These are phyloP conservation scores for Talaromyces sp. DNA, from an alignment of 2,329 filamentous ascomycete genomes.

Conservation along the genomic window DNA sequence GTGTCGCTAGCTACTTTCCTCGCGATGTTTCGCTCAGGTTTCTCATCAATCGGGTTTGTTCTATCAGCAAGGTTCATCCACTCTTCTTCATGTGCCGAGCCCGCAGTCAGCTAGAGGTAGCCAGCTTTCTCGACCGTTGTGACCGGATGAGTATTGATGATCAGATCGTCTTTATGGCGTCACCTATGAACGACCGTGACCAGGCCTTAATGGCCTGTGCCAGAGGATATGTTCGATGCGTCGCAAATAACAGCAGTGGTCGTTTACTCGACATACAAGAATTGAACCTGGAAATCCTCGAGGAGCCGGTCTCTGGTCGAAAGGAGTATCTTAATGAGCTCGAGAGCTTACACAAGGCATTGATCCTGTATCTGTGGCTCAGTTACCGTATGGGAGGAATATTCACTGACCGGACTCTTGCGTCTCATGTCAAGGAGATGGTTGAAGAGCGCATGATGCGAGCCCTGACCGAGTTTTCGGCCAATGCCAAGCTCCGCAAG, in stretches of 20 bases:
- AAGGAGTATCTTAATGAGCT: constrained; percentile 63
- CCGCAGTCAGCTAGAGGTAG: constrained; percentile 60
- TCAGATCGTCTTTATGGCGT: constrained; percentile 69
- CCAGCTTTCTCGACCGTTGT: constrained; percentile 71
- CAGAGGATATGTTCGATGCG: constrained; percentile 62
- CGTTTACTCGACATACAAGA: constrained; percentile 67
- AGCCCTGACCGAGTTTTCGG: constrained; percentile 57
- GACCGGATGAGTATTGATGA: constrained; percentile 66
- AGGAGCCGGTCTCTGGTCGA: constrained; percentile 47
- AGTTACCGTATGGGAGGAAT: constrained; percentile 82
- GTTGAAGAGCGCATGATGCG: constrained; percentile 73
- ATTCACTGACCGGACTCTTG: constrained; percentile 70
- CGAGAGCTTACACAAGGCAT: constrained; percentile 73
- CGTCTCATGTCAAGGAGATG: constrained; percentile 72
- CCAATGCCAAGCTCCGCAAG: constrained; percentile 40
- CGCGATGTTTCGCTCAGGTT: constrained; percentile 77
- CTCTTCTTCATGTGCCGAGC: constrained; percentile 69
- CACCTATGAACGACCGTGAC: constrained; percentile 62
- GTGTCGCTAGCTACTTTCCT: constrained; percentile 79
- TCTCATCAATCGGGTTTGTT: constrained; percentile 70
- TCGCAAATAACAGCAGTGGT: constrained; percentile 65
- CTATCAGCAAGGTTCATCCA: constrained; percentile 61
- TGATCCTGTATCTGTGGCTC: constrained; percentile 89
- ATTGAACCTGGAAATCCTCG: constrained; percentile 70
- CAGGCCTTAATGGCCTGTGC: constrained; percentile 45